These are phyloP conservation scores for Silene uniflora DNA, from an alignment of 148 eudicot species.

Conservation along the genomic window DNA sequence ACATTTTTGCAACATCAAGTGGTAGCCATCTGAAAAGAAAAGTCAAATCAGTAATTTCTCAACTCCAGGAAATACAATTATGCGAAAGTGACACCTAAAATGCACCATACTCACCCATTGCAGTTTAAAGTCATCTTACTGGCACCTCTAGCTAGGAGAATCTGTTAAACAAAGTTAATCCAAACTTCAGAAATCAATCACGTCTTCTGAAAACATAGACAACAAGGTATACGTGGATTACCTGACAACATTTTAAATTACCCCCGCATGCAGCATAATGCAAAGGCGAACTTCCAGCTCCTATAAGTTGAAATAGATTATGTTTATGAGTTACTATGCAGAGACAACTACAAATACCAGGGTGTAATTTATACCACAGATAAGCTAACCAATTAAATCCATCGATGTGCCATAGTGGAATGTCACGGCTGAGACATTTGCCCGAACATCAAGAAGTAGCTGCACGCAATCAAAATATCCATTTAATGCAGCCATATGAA, in stretches of 20 bases:
- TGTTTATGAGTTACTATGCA: neutral
- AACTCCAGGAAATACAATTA: neutral
- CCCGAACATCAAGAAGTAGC: conserved; percentile 88
- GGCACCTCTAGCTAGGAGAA: conserved; percentile 88
- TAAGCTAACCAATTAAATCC: conserved; percentile 81
- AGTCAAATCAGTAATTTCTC: conserved; percentile 9
- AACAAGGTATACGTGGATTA: conserved; percentile 18
- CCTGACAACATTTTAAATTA: conserved; percentile 94
- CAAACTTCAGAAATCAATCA: conserved; percentile 17
- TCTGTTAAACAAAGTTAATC: conserved; percentile 40
- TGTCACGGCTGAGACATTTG: conserved; percentile 79
- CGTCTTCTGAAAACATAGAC: conserved; percentile 3
- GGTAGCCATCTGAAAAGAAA: conserved; percentile 83
- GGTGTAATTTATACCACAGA: neutral
- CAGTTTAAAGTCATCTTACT: conserved; percentile 83
- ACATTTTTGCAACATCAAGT: conserved; percentile 88
- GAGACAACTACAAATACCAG: neutral
- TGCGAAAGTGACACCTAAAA: conserved; percentile 3
- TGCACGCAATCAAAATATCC: conserved; percentile 86
- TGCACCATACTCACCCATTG: conserved; percentile 68
- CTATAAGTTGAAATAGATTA: conserved; percentile 28
- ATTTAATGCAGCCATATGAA: conserved; percentile 96
- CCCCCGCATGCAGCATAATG: conserved; percentile 99
- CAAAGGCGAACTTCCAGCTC: conserved; percentile 98
- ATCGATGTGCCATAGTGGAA: conserved; percentile 96